These are phyloP conservation scores for Begonia peltatifolia DNA, from an alignment of 306 rosid genomes.

Conservation along the genomic window DNA sequence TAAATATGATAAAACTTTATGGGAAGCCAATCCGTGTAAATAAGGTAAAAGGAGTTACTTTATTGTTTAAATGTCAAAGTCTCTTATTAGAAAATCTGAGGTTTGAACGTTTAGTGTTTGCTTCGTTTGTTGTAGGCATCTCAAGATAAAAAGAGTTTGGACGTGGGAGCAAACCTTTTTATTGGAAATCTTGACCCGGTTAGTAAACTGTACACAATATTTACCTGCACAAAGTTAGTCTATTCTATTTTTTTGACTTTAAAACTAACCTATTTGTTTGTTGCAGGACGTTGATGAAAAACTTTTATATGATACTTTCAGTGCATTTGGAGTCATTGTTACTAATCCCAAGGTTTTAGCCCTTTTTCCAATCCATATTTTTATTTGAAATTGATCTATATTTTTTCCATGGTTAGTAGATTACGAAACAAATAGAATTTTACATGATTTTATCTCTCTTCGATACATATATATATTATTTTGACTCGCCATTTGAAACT, in stretches of 20 bases:
- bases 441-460: no score
- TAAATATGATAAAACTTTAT: slow-evolving; percentile 88
- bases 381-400: background rate
- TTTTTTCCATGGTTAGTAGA: background rate
- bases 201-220: slow-evolving; percentile 16
- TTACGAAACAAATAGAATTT: no score
- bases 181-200: slow-evolving; percentile 94
- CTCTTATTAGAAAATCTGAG: background rate
- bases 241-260: no score
- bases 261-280: slow-evolving; percentile 5
- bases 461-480: no score
- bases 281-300: slow-evolving; percentile 97
- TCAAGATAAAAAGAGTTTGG: slow-evolving; percentile 97
- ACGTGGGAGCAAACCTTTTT: slow-evolving; percentile 94
- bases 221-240: no score
- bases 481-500: no score
- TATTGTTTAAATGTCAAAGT: background rate
- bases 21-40: slow-evolving; percentile 97
- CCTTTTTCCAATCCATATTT: background rate
- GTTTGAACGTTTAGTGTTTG: background rate
- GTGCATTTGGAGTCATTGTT: slow-evolving; percentile 98
- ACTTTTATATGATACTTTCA: slow-evolving; percentile 89
- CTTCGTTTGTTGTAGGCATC: slow-evolving; percentile 49
- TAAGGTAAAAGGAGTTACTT: slow-evolving; percentile 33
- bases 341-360: slow-evolving; percentile 78